Evolutionary conservation across 1,284 basidiomycete species (phyloP), one percentile per base, ranked within the genome.

Genomic region (Puccinia hordei): DNA sequence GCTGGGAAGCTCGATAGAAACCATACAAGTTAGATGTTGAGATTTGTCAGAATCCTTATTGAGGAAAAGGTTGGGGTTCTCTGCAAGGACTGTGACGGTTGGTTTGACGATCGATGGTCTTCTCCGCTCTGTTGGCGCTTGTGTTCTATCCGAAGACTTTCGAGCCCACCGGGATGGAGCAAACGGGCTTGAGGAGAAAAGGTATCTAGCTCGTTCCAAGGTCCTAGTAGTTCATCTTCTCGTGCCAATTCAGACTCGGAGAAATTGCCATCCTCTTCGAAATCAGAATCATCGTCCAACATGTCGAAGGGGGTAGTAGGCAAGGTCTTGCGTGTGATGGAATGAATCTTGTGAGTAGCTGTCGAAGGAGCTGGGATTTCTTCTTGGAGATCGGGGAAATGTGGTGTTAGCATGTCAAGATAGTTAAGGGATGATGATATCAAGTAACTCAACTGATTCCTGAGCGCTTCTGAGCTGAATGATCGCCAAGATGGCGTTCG

Each of bases 1-100:
- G 53, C 46, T 73, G 10, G 35, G 49, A 30, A 73, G 53, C 19
- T 73, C 46, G 19, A 72, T 72, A 24, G 75, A 35, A 10, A 78
- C 65, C 65, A 78, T 68, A 44, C 75, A 78, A 59, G 75, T 78
- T 0, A 78, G 27, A 69, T 78, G 75, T 15, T 77, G 75, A 55
- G 75, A 53, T 77, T 68, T 49, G 24, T 51, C 55, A 17, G 46
- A 35, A 69, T 78, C 75, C 24, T 33, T 46, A 22, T 65, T 65
- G 49, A 49, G 65, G 55, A 38, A 55, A 5, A 78, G 38, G 53
- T 66, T 78, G 19, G 65, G 27, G 38, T 55, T 65, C 33, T 78
- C 75, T 8, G 75, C 63, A 17, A 78, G 65, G 22, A 66, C 49
- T 0, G 41, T 55, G 30, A 78, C 38, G 27, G 10, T 55, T 22